Base-by-base conservation (phyloP, 371 early-diverging fungal genomes). In the Rhizopus sp. region DNA sequence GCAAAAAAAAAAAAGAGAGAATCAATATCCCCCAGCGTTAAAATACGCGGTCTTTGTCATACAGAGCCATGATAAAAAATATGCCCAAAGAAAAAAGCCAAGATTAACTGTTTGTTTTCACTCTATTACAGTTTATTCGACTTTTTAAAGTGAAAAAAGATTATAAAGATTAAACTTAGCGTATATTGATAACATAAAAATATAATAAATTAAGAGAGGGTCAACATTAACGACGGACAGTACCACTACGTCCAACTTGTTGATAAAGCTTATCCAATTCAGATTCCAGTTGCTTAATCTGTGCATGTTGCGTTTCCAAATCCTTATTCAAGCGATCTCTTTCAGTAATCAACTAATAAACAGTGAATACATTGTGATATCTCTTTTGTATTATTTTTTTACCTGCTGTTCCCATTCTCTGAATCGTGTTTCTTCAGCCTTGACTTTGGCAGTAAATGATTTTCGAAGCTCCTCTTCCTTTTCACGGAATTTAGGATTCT, bases 391-490 rank as follows among this genome's bases (percentile, higher is more conserved):
- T 33, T 5, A 3, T n/a, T 10, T 13, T 15, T 50, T 49, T 78
- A 92, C 92, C 83, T 87, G 91, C 72, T 94, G 94, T 70, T 96
- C 98, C 98, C 98, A 98, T 69, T 93, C 87, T 63, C 96, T 86
- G 86, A 98, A 98, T 59, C 96, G 73, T 65, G 84, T 83, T 81
- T 98, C 98, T 77, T 98, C 96, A 64, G 84, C 63, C 58, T 90
- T 84, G 56, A 96, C 98, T 68, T 96, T 93, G 68, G 96, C 95
- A 46, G 97, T 94, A 69, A 98, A 96, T 42, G 90, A 82, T 68
- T 89, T 88, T 52, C 94, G 84, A 64, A 96, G 83, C 12, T 78
- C 81, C 60, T 94, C 97, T 72, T 96, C 97, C 69, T 95, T 94
- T 38, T 93, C 93, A 49, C 64, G 60, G 41, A 93, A 92, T 75